Conservation (phyloP, 148 eudicot genomes). For the Vaccinium darrowii region DNA sequence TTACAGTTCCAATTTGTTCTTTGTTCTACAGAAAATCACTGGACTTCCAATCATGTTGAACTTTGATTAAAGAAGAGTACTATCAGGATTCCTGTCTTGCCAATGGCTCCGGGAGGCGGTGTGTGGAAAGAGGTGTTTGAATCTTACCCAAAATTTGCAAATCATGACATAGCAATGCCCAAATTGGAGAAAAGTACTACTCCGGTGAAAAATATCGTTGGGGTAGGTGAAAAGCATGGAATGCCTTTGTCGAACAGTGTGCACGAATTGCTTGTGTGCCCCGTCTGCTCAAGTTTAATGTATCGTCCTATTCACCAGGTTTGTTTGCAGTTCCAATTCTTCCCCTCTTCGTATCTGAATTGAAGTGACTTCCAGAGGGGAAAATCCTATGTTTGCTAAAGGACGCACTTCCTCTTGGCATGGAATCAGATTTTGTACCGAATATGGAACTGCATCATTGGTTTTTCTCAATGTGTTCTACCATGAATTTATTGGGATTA, state of each 20-base stretch:
- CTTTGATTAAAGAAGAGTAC: not conserved
- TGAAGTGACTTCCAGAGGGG: not conserved
- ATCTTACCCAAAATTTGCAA: conserved; percentile 32
- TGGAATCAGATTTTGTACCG: not conserved
- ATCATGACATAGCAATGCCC: conserved; percentile 17
- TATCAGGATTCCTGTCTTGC: not conserved
- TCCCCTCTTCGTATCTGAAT: not conserved
- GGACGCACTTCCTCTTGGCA: not conserved
- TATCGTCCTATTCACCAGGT: conserved; percentile 60
- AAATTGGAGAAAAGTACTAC: conserved; percentile 28
- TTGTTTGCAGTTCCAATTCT: conserved; percentile 11
- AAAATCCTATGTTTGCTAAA: not conserved
- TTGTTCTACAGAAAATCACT: conserved; percentile 6
- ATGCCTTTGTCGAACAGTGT: conserved; percentile 36
- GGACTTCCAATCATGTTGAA: not conserved
- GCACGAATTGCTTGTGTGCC: conserved; percentile 48
- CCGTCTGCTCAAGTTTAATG: conserved; percentile 42
- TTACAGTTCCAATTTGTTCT: conserved; percentile 11
- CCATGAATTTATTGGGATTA: not conserved
- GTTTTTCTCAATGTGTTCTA: not conserved
- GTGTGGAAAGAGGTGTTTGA: conserved; percentile 36
- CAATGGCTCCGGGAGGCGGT: conserved; percentile 41
- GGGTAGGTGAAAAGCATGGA: conserved; percentile 30
- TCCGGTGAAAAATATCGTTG: conserved; percentile 12
- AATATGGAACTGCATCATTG: not conserved